Base-by-base conservation (phyloP, 2,329 filamentous ascomycete species). In the Pseudogymnoascus sp. region DNA sequence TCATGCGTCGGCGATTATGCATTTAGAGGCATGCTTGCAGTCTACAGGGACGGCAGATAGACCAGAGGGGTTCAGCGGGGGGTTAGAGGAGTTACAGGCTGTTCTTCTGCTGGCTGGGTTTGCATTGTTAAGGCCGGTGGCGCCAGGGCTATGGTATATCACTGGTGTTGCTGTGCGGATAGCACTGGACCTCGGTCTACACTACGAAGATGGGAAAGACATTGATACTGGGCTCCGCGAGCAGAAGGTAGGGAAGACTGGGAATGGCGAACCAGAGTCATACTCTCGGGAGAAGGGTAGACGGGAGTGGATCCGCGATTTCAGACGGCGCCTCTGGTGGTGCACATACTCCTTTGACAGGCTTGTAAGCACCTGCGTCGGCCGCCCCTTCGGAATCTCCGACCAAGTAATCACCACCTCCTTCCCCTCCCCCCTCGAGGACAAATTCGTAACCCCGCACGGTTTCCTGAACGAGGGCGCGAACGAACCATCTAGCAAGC, bases 371-470 rank as follows among this genome's bases (percentile, higher is more conserved):
- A 93, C 91, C 21, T 97, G 93, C 69, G 93, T 97, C 26, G 93
- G 93, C 38, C 82, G 93, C 63, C 95, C 93, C 6, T 96, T 97
- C 71, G 93, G 93, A 31, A 91, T 97, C 67, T 93, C 89, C n/a
- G 95, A 97, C 76, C 90, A 96, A 73, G 91, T 96, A 67, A 91
- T 97, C 70, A 97, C 93, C 13, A 97, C 93, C 0, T 91, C 96
- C 71, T 96, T 97, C 68, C 93, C 93, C 1, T 96, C 91, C 3
- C 76, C 93, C 62, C 80, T 96, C 40, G 93, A 97, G 70, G 93
- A 97, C 75, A 84, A 86, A 65, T 93, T 89, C 72, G 96, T 97
- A 70, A 96, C 91, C 0, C 85, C 87, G 7, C 81, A 82, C 16
- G 93, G 93, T 8, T 88, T 97, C 69, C 70, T 85, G 33, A 80